These are phyloP conservation scores for Sporisorium reilianum DNA, from an alignment of 1,284 basidiomycete genomes.

Conservation along the genomic window DNA sequence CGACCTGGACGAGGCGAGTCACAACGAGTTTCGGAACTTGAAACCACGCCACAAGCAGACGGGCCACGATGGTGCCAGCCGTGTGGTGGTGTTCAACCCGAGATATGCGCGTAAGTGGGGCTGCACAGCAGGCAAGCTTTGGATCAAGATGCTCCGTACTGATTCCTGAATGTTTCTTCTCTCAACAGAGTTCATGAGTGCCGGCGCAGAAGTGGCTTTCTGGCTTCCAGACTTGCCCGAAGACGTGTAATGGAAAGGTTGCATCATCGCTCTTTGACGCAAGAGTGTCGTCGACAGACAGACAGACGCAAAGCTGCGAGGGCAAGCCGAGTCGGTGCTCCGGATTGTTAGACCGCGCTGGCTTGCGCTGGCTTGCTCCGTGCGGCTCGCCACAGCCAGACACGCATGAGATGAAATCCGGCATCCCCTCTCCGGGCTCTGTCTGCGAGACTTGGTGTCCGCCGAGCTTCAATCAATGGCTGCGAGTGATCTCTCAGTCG, in stretches of 20 bases:
- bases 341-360: neutral
- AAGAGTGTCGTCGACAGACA: too few relatives aligned
- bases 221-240: slow-evolving; percentile 62
- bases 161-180: neutral
- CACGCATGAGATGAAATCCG: too few relatives aligned
- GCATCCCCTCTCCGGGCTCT: too few relatives aligned
- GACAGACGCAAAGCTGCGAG: neutral
- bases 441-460: too few relatives aligned
- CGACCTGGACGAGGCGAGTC: slow-evolving; percentile 37
- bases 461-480: too few relatives aligned
- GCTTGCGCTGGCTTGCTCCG: slow-evolving; percentile 2
- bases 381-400: neutral
- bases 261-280: neutral
- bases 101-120: slow-evolving; percentile 57
- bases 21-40: slow-evolving; percentile 33
- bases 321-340: too few relatives aligned
- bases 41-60: slow-evolving; percentile 36
- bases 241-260: slow-evolving; percentile 14
- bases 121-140: neutral
- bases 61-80: slow-evolving; percentile 55
- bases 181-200: slow-evolving; percentile 56
- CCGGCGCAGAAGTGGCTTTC: slow-evolving; percentile 58
- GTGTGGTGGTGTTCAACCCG: slow-evolving; percentile 63
- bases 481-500: too few relatives aligned
- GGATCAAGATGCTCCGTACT: slow-evolving; percentile 3